These are phyloP conservation scores for Elsinoe fawcettii DNA, from an alignment of 2,329 filamentous ascomycete genomes.

Conservation along the genomic window DNA sequence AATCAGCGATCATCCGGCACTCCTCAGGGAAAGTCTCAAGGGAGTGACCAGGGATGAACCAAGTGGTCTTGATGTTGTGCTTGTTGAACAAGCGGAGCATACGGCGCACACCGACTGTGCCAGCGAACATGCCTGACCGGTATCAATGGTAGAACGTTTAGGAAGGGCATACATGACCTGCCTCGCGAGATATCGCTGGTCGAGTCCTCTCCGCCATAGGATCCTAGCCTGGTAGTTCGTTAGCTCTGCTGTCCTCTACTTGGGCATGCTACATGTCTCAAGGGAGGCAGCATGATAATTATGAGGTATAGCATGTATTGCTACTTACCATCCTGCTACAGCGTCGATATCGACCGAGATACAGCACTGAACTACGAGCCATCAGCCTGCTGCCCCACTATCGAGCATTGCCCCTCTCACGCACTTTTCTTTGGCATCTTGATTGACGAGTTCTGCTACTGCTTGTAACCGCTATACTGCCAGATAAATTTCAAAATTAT, in stretches of 20 bases:
- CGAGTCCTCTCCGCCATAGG: conserved; percentile 64
- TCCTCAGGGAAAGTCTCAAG: conserved; percentile 61
- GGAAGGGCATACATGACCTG: conserved; percentile 23
- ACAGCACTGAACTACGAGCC: conserved; percentile 12
- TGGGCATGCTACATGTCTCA: neutral
- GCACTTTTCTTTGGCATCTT: conserved; percentile 15
- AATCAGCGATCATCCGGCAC: conserved; percentile 53
- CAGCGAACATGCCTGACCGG: conserved; percentile 54
- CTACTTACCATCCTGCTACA: conserved; percentile 56
- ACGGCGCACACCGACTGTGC: conserved; percentile 56
- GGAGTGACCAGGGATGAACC: conserved; percentile 57
- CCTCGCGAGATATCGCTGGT: conserved; percentile 60
- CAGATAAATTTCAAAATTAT: neutral
- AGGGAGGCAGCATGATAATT: neutral
- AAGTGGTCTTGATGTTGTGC: conserved; percentile 62
- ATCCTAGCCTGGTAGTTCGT: conserved; percentile 49
- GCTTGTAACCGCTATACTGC: neutral
- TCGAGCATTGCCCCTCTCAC: neutral
- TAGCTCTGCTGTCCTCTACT: neutral
- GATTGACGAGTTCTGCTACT: neutral
- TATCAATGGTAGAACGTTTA: conserved; percentile 12
- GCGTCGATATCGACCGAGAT: conserved; percentile 55
- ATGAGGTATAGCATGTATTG: neutral
- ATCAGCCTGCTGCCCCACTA: neutral
- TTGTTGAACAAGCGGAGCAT: conserved; percentile 65